Base-by-base conservation (phyloP, 176 grass and related monocot genomes). In the Hordeum marinum region DNA sequence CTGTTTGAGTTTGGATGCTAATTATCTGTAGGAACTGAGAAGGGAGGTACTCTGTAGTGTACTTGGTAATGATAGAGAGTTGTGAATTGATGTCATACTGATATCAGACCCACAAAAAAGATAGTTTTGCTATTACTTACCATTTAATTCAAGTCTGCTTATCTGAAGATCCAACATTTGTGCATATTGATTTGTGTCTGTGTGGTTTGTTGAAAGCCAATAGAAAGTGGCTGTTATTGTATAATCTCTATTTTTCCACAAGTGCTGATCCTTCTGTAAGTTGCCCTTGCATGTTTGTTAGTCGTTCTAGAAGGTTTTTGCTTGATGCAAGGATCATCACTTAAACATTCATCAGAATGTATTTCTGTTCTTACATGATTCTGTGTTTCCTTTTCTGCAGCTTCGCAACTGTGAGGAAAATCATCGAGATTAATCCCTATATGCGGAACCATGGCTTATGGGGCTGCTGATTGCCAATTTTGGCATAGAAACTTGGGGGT, bases 341-440 rank as follows among this genome's bases (percentile, higher is more conserved):
- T 31, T 55, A 45, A 81, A 29, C 62, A 34, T 41, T 18, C 68
- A 34, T 21, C 6, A 11, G 3, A 34, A 41, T 34, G 17, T 46
- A 14, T 36, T 41, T 9, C 20, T 60, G 12, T 46, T 4, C 82
- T 80, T 59, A 66, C 34, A 32, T 21, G 4, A 31, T 76, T 40
- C 13, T 20, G 24, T 45, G 17, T 63, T 63, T 55, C 13, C 17
- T 77, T 15, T 31, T 58, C n/a, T n/a, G n/a, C 72, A 98, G 96
- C 96, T 79, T 98, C 93, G 20, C 93, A 82, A 82, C 87, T 61
- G 89, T 98, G 36, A 95, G 85, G 75, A 98, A 98, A 89, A 98
- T 98, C 75, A 93, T 98, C 20, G 93, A 98, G 88, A 98, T 98
- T 46, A 96, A 98, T 68, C 96, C 91, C 6, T 95, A 98, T 88